A percentile compares a stretch with the other conserved stretches of the same genome.
Evolutionary conservation across 2,329 filamentous ascomycete species (phyloP).

Genomic region (Lojkania enalia): DNA sequence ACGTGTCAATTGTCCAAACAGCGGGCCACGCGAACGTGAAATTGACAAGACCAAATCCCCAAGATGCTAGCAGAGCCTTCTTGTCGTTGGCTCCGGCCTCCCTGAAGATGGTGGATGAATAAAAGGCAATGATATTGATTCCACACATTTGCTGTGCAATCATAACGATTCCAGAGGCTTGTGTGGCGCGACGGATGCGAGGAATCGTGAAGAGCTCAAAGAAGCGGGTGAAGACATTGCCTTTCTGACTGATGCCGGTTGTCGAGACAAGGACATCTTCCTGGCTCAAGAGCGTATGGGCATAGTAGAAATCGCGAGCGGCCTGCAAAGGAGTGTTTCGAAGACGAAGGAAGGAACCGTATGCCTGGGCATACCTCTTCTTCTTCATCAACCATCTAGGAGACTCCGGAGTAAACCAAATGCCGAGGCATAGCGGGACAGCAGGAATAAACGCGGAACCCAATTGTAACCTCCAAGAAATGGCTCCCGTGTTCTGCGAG

Average conservation of each 20-base stretch:
- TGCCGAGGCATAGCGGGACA: constrained; percentile 38
- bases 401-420: constrained; percentile 46
- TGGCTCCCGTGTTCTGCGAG: constrained; percentile 38
- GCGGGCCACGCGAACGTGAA: constrained; percentile 63
- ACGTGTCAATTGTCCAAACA: constrained; percentile 58
- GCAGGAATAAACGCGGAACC: constrained; percentile 47
- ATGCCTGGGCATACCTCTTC: constrained; percentile 46
- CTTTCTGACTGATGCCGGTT: constrained; percentile 6
- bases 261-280: constrained; percentile 38
- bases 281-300: constrained; percentile 40
- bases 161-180: constrained; percentile 47
- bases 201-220: constrained; percentile 52
- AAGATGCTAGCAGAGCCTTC: constrained; percentile 56
- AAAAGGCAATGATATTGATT: constrained; percentile 56
- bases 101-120: constrained; percentile 55
- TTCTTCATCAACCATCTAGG: constrained; percentile 48
- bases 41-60: constrained; percentile 62
- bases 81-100: constrained; percentile 50
- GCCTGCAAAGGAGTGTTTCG: constrained; percentile 41
- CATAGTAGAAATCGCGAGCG: constrained; percentile 45
- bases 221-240: constrained; percentile 48
- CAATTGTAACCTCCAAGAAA: constrained; percentile 43
- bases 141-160: constrained; percentile 47
- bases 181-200: constrained; percentile 43
- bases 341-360: constrained; percentile 52